These are phyloP conservation scores for Serendipita sp. DNA, from an alignment of 768 basidiomycete species.

Conservation along the genomic window DNA sequence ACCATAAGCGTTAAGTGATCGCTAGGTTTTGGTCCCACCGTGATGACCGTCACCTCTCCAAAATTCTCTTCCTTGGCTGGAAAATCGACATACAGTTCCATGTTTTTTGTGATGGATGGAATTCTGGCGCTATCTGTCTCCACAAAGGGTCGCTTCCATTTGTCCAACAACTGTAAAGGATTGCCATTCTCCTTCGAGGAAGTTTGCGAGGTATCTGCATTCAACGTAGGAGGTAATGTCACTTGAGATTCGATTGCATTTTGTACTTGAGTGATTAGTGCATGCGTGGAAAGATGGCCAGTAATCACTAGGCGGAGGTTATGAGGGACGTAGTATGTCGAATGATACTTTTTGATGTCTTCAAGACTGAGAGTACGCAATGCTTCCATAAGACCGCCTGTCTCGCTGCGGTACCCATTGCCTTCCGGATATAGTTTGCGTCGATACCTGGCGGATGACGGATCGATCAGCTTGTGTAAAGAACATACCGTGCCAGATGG, in stretches of 20 bases:
- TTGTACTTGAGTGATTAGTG: slow-evolving; percentile 70
- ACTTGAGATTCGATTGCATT: slow-evolving; percentile 69
- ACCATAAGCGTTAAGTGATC: slow-evolving; percentile 53
- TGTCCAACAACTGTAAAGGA: neutral
- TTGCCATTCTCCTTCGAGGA: neutral
- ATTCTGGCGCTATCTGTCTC: slow-evolving; percentile 57
- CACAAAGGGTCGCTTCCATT: slow-evolving; percentile 32
- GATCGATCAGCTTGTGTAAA: slow-evolving; percentile 18
- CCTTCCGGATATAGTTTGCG: slow-evolving; percentile 61
- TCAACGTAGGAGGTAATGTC: slow-evolving; percentile 48
- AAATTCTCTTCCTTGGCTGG: slow-evolving; percentile 93
- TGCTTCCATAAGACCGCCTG: slow-evolving; percentile 89
- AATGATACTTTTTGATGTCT: slow-evolving; percentile 62
- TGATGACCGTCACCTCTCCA: slow-evolving; percentile 72
- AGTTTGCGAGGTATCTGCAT: slow-evolving; percentile 23
- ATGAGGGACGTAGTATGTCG: slow-evolving; percentile 81
- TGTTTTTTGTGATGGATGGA: slow-evolving; percentile 30
- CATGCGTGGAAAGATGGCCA: slow-evolving; percentile 65
- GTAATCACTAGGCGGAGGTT: slow-evolving; percentile 84
- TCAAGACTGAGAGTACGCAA: slow-evolving; percentile 71
- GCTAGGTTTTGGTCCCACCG: slow-evolving; percentile 57
- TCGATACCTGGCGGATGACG: slow-evolving; percentile 39
- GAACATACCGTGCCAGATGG: slow-evolving; percentile 3
- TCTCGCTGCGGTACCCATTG: slow-evolving; percentile 91
- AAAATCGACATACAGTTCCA: slow-evolving; percentile 68